phyloP scores from a whole-genome alignment of 768 basidiomycete species.

The Suillus plorans region DNA sequence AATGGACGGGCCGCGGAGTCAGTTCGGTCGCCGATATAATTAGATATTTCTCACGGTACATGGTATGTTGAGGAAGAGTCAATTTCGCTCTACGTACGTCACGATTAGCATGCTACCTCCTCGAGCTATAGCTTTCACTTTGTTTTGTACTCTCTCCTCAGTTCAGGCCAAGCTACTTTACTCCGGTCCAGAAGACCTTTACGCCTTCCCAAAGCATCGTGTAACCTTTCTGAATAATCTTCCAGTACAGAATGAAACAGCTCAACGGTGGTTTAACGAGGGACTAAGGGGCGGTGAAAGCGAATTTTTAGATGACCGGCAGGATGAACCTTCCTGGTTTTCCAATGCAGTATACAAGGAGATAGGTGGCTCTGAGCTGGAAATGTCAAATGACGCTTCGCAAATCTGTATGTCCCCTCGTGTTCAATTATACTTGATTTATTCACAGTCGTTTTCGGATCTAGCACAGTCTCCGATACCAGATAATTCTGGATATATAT shows the following conservation, averaged over 20 bases:
- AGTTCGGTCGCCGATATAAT: slow-evolving; percentile 36
- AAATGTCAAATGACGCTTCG: slow-evolving; percentile 22
- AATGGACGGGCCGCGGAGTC: slow-evolving; percentile 29
- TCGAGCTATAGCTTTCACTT: slow-evolving; percentile 13
- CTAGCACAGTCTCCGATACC: slow-evolving; percentile 20
- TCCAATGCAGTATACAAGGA: slow-evolving; percentile 46
- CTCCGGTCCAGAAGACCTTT: slow-evolving; percentile 75
- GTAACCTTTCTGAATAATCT: slow-evolving; percentile 77
- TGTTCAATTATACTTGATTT: slow-evolving; percentile 14
- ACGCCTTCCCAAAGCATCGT: slow-evolving; percentile 80
- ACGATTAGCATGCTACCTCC: slow-evolving; percentile 13
- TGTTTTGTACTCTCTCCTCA: slow-evolving; percentile 18
- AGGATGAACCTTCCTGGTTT: slow-evolving; percentile 41
- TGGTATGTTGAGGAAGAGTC: slow-evolving; percentile 14
- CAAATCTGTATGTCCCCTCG: slow-evolving; percentile 39
- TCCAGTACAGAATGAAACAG: slow-evolving; percentile 73
- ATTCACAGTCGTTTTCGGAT: slow-evolving; percentile 15
- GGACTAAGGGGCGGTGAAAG: slow-evolving; percentile 74
- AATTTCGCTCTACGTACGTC: slow-evolving; percentile 1
- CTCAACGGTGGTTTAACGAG: slow-evolving; percentile 67
- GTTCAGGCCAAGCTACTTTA: slow-evolving; percentile 46
- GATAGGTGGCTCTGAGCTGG: slow-evolving; percentile 56
- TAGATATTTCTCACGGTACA: slow-evolving; percentile 21
- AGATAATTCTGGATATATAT: slow-evolving; percentile 42
- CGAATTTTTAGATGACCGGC: slow-evolving; percentile 74